These are phyloP conservation scores for Blastocystis sp. DNA, from an alignment of 352 stramenopile genomes.

Conservation along the genomic window DNA sequence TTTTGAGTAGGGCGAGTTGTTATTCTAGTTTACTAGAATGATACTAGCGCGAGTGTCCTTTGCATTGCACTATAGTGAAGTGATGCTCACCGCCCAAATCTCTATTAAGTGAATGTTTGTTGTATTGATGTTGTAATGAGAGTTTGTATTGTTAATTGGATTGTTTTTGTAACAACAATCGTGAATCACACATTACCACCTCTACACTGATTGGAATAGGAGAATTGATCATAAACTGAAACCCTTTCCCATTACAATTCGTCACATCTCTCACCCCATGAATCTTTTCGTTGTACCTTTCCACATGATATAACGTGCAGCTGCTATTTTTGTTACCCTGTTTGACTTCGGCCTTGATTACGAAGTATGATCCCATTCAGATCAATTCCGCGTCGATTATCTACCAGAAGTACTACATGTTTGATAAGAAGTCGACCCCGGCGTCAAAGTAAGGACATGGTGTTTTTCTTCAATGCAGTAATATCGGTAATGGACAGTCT, in stretches of 20 bases:
- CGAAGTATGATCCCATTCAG: not conserved
- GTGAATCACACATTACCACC: too few species aligned
- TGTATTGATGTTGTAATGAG: not conserved
- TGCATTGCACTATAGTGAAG: constrained; percentile 45
- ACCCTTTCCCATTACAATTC: too few species aligned
- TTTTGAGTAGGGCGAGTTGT: constrained; percentile 61
- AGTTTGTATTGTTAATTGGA: not conserved
- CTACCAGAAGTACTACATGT: not conserved
- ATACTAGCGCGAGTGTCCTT: constrained; percentile 45
- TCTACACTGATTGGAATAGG: too few species aligned
- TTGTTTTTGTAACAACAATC: not conserved
- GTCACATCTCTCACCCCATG: too few species aligned
- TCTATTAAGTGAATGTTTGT: not conserved
- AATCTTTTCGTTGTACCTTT: too few species aligned
- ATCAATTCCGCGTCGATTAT: not conserved
- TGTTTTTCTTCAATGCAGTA: not conserved
- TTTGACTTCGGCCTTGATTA: not conserved
- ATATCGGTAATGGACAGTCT: not conserved
- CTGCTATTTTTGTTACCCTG: not conserved
- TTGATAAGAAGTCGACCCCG: constrained; percentile 6
- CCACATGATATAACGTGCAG: too few species aligned
- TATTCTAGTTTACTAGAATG: constrained; percentile 28
- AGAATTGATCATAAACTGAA: too few species aligned
- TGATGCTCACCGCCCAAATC: constrained; percentile 38
- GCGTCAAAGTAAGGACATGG: not conserved